Base-by-base conservation (phyloP, 495 filamentous ascomycete species). In the Penicillium taxi region DNA sequence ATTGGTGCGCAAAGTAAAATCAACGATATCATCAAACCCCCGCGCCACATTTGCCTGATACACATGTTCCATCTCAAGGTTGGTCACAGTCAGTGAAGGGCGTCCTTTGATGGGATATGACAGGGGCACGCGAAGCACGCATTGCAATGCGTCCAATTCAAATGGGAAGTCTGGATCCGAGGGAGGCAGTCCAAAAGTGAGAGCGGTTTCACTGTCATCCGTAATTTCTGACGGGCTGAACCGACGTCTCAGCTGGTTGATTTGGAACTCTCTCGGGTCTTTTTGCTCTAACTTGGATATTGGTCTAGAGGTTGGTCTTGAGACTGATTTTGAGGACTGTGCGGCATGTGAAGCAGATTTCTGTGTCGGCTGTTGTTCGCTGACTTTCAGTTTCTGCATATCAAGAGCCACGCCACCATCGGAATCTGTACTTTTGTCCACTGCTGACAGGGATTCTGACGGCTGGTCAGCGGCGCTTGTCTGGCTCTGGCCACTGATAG, bases 151-250 rank as follows among this genome's bases (percentile, higher is more conserved):
- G 8, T 80, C 73, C 42, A 93, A 61, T 14, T 88, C 82, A 42
- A 84, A 93, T 4, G 86, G 80, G 42, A 90, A 90, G 51, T 93
- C 86, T 0, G 86, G 86, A 51, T 93, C 88, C n/a, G 85, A 89
- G 4, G 88, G 88, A 9, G 56, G 59, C 37, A 95, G 45, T 14
- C 64, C 67, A 55, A 94, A 84, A 0, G 61, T 55, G 14, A 89
- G 56, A 9, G 70, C 69, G 5, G 70, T 75, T 9, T 71, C 75
- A 34, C 70, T 63, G 22, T 69, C 56, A 36, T 73, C 58, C 7
- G 58, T 61, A 11, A 59, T 64, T 48, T 85, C 75, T 13, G 67
- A 64, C 19, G 82, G 80, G 28, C 66, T 71, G 53, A 77, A 93
- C 9, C 87, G 76, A 21, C 79, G 78, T 47, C 74, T 70, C 37